Evolutionary conservation across 148 eudicot species (phyloP), one percentile per base, ranked within the genome.

Genomic region (Heliamphora exappendiculata): DNA sequence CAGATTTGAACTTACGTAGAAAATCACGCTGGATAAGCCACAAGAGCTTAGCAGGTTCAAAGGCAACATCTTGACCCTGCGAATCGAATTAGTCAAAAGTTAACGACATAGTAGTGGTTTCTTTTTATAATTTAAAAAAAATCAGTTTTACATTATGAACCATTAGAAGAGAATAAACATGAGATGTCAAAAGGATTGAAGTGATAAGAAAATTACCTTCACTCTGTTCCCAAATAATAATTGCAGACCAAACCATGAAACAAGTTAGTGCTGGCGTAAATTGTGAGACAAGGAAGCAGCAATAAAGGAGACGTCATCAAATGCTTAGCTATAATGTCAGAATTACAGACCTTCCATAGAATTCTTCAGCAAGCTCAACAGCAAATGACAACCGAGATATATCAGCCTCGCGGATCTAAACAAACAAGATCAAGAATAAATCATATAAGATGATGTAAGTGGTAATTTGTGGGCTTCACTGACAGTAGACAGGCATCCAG

Each of bases 1-100:
- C 57, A 45, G 31, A 59, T 62, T 8, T 44, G 39, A 76, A 86
- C 97, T 87, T 89, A 93, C 99, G 96, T 51, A 95, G 80, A 83
- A 95, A 95, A 82, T 95, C 99, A 76, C 99, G 96, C 77, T 95
- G 98, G 82, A 95, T 95, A 72, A 95, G 91, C 98, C 97, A 95
- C 75, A 95, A 75, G 73, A 95, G 91, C 82, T 93, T 95, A 72
- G 97, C 94, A 49, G 99, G 99, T 81, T 91, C 96, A 88, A 95
- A 95, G 63, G 99, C 97, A 79, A 91, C 87, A 86, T 95, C 97
- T 87, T 88, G 85, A 70, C 97, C 99, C 99, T 95, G 83, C 70
- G 82, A 54, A 60, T 69, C 62, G 31, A 75, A 36, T 75, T 66
- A 72, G 44, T 22, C 1, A 62, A 76, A 70, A 28, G 16, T 47